phyloP scores from a whole-genome alignment of 345 rosid species.

The Bretschneidera sinensis region DNA sequence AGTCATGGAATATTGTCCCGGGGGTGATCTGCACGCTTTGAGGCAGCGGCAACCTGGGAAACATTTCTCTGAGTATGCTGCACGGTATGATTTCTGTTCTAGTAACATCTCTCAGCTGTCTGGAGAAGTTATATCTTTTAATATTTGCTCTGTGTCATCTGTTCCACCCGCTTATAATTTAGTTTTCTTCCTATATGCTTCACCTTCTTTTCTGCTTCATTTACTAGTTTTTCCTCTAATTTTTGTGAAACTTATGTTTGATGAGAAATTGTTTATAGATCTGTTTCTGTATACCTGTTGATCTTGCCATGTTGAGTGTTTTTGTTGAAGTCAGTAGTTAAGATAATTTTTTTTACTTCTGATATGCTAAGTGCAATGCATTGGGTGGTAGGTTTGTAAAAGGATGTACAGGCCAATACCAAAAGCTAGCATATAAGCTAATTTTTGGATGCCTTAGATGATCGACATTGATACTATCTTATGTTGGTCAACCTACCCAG shows the following conservation, averaged over 20 bases:
- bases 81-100: constrained; percentile 53
- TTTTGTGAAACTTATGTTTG: background rate
- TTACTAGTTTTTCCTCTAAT: background rate
- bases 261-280: too few species aligned
- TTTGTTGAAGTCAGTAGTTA: background rate
- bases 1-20: constrained; percentile 98
- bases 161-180: background rate
- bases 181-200: background rate
- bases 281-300: background rate
- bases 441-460: background rate
- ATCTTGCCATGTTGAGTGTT: background rate
- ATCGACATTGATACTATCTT: background rate
- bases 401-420: background rate
- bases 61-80: constrained; percentile 96
- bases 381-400: background rate
- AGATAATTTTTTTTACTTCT: too few species aligned
- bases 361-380: background rate
- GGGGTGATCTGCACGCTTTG: constrained; percentile 92
- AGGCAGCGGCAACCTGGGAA: constrained; percentile 97
- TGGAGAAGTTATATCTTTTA: background rate
- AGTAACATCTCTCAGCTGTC: background rate
- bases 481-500: background rate
- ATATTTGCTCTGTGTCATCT: background rate
- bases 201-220: background rate
- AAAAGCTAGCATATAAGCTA: background rate